Percentiles rank a stretch among this genome's conserved stretches.
Conservation (phyloP, 2,329 filamentous ascomycete genomes). For the Podosphaera xanthii region DNA sequence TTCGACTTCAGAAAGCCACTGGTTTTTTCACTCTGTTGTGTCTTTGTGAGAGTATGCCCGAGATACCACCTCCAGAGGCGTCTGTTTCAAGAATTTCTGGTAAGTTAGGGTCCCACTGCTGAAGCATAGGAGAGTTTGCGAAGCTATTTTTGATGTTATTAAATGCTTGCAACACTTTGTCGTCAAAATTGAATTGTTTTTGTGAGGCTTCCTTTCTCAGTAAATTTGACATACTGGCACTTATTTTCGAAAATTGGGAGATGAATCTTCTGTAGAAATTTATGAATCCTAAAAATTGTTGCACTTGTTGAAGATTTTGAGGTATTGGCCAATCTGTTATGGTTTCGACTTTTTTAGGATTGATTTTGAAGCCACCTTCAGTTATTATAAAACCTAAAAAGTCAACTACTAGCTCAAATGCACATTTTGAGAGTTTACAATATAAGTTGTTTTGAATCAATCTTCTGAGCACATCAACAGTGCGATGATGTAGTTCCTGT, state of each 20-base stretch:
- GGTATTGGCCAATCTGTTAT: background rate
- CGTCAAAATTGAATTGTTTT: conserved; percentile 1
- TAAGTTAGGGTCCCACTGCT: background rate
- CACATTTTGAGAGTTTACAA: conserved; percentile 1
- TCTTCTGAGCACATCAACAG: background rate
- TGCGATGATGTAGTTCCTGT: background rate
- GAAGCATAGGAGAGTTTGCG: background rate
- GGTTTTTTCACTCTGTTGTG: background rate
- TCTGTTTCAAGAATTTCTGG: conserved; percentile 1
- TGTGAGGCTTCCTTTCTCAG: background rate
- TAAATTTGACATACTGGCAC: background rate
- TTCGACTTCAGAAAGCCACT: background rate
- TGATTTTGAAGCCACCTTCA: background rate
- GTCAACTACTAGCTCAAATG: background rate
- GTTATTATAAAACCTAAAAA: background rate
- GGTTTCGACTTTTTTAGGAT: background rate
- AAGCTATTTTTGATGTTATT: background rate
- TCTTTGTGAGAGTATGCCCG: background rate
- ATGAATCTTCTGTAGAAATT: conserved; percentile 1
- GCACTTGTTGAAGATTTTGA: conserved; percentile 1
- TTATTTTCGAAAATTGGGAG: background rate
- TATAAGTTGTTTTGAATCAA: background rate
- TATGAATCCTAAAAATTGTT: background rate
- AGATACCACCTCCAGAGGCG: background rate
- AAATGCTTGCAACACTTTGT: background rate